Evolutionary conservation across 306 rosid species (phyloP).

Genomic region (Delonix regia): DNA sequence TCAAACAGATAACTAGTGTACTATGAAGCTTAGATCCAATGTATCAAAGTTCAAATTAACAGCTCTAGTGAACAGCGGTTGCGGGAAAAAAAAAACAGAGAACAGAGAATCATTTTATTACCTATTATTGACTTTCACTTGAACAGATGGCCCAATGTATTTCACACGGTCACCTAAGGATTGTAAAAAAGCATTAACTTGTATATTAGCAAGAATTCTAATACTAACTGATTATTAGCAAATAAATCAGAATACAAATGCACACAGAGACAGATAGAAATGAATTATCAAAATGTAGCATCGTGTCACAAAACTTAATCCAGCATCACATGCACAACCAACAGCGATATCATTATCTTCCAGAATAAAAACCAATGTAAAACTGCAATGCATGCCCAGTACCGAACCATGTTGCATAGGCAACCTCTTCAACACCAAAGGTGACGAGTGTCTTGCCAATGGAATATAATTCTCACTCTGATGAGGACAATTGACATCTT

Average conservation of each 20-base stretch:
- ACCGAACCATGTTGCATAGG: background rate
- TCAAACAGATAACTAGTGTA: background rate
- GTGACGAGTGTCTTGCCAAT: background rate
- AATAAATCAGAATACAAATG: background rate
- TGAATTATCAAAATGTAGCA: background rate
- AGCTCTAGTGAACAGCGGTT: background rate
- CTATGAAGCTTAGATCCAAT: background rate
- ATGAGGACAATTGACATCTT: background rate
- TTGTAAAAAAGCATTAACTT: slow-evolving; percentile 26
- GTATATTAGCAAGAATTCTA: slow-evolving; percentile 20
- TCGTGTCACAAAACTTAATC: background rate
- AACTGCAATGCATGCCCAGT: slow-evolving; percentile 1
- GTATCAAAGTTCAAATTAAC: background rate
- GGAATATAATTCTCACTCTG: background rate
- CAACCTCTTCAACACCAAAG: background rate
- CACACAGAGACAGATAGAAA: background rate
- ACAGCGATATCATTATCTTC: slow-evolving; percentile 7
- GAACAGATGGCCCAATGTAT: slow-evolving; percentile 75
- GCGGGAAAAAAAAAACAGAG: slow-evolving; percentile 22
- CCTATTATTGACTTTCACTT: slow-evolving; percentile 73
- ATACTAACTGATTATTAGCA: slow-evolving; percentile 14
- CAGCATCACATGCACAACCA: background rate
- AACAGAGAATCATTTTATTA: slow-evolving; percentile 37
- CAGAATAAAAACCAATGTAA: background rate
- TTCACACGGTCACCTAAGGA: slow-evolving; percentile 88